Percentiles rank a stretch among this genome's conserved stretches.
Conservation (phyloP, 345 rosid genomes). For the Microcos paniculata region DNA sequence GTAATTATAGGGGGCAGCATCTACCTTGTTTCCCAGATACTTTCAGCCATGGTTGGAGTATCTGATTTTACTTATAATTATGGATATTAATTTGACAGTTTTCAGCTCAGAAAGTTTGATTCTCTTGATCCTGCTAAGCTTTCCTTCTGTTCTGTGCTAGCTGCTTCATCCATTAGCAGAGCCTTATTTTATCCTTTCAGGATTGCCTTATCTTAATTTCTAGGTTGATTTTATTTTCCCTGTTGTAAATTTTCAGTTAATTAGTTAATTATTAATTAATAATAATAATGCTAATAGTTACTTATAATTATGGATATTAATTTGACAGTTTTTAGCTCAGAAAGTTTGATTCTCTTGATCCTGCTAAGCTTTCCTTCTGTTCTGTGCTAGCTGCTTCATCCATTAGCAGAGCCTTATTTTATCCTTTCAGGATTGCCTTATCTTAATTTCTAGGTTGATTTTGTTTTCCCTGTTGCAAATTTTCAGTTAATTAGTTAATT, state of each 20-base stretch:
- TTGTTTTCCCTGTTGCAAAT: not conserved
- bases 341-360: not conserved
- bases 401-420: not conserved
- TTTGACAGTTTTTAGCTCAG: not conserved
- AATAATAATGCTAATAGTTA: too few species aligned
- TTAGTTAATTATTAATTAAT: too few species aligned
- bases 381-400: too few species aligned
- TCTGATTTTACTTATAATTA: constrained; percentile 73
- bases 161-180: not conserved
- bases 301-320: constrained; percentile 61
- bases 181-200: not conserved
- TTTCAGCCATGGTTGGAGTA: constrained; percentile 83
- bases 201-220: not conserved
- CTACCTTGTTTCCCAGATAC: constrained; percentile 68
- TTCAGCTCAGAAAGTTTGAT: not conserved
- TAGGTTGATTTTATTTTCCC: too few species aligned
- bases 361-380: not conserved
- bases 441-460: too few species aligned
- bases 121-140: not conserved
- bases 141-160: not conserved
- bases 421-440: not conserved
- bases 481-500: too few species aligned
- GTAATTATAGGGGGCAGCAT: constrained; percentile 63
- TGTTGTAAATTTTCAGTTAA: not conserved
- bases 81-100: constrained; percentile 32